These are phyloP conservation scores for Coniferiporia weirii DNA, from an alignment of 1,284 basidiomycete species.

Conservation along the genomic window DNA sequence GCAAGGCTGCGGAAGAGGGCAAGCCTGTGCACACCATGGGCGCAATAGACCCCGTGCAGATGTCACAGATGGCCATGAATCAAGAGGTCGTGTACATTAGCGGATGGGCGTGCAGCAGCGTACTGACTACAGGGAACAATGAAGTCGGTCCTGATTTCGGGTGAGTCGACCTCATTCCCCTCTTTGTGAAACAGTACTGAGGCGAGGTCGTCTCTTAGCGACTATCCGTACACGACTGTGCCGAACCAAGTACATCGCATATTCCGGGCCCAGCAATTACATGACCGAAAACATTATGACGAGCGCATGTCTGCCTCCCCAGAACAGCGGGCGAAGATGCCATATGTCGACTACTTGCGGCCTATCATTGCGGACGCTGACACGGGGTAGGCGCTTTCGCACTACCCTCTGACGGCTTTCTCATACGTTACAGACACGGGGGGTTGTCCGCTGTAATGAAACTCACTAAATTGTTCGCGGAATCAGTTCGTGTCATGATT, in stretches of 20 bases:
- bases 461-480: conserved; percentile 87
- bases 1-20: conserved; percentile 56
- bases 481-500: conserved; percentile 51
- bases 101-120: conserved; percentile 87
- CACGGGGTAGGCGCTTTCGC: conserved; percentile 64
- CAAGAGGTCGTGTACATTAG: conserved; percentile 96
- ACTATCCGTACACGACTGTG: conserved; percentile 93
- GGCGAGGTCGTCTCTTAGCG: conserved; percentile 36
- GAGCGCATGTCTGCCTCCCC: conserved; percentile 68
- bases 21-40: conserved; percentile 83
- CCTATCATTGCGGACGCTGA: conserved; percentile 95
- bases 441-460: conserved; percentile 97
- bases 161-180: conserved; percentile 38
- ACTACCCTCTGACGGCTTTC: conserved; percentile 7
- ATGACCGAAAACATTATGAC: conserved; percentile 85
- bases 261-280: conserved; percentile 81
- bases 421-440: conserved; percentile 57
- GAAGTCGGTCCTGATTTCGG: conserved; percentile 98
- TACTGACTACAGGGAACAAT: conserved; percentile 86
- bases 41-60: conserved; percentile 87
- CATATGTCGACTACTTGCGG: conserved; percentile 83
- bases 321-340: conserved; percentile 62
- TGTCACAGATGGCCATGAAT: conserved; percentile 95
- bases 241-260: conserved; percentile 88
- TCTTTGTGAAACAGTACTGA: conserved; percentile 10